Percentiles rank a stretch among this genome's conserved stretches.
phyloP scores from a whole-genome alignment of 495 filamentous ascomycete genomes.

The Penicillium alfredii region DNA sequence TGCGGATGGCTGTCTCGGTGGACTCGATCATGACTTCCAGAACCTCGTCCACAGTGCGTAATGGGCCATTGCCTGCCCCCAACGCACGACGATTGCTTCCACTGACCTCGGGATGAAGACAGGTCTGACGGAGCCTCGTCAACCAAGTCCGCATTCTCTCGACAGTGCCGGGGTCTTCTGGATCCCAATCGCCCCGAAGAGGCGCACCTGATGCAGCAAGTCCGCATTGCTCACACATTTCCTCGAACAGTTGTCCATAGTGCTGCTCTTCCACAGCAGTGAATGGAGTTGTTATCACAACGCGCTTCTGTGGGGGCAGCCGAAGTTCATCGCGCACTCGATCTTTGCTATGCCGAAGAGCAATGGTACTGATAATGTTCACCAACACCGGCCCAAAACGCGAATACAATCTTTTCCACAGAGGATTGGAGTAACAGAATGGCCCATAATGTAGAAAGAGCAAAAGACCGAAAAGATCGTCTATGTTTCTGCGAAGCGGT shows the following conservation, averaged over 20 bases:
- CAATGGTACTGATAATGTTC: slow-evolving; percentile 58
- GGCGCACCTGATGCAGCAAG: slow-evolving; percentile 61
- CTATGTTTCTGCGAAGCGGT: slow-evolving; percentile 71
- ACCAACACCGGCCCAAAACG: slow-evolving; percentile 55
- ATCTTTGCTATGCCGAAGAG: slow-evolving; percentile 82
- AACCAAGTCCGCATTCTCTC: slow-evolving; percentile 69
- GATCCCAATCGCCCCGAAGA: slow-evolving; percentile 53
- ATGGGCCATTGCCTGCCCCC: slow-evolving; percentile 55
- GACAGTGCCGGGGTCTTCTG: slow-evolving; percentile 47
- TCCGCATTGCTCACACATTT: slow-evolving; percentile 65
- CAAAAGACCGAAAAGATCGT: slow-evolving; percentile 62
- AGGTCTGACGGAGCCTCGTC: slow-evolving; percentile 68
- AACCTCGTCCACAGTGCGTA: slow-evolving; percentile 78
- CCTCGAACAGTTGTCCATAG: slow-evolving; percentile 63
- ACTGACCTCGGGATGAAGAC: slow-evolving; percentile 77
- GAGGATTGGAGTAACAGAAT: slow-evolving; percentile 51
- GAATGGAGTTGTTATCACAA: slow-evolving; percentile 86
- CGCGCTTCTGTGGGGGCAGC: slow-evolving; percentile 69
- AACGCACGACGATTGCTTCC: slow-evolving; percentile 61
- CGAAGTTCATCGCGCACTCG: slow-evolving; percentile 62
- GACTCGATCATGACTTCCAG: slow-evolving; percentile 85
- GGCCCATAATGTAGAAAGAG: slow-evolving; percentile 76
- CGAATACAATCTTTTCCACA: slow-evolving; percentile 62
- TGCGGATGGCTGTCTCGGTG: slow-evolving; percentile 54
- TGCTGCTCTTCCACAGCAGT: slow-evolving; percentile 82